Base-by-base conservation (phyloP, 352 stramenopile genomes). In the Aphanomyces invadans region DNA sequence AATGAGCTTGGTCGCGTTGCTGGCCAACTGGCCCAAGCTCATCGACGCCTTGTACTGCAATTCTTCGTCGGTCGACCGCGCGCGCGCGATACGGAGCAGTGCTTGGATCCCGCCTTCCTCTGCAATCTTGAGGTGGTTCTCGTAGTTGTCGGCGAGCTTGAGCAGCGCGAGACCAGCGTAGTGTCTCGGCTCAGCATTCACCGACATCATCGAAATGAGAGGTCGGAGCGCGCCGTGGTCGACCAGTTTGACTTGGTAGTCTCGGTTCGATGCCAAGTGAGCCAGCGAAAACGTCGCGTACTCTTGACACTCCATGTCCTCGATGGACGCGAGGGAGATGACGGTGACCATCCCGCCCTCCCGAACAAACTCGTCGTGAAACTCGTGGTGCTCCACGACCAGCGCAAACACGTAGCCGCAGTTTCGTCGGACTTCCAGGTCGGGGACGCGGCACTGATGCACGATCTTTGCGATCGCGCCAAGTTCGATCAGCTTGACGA, bases 121-220 rank as follows among this genome's bases (percentile, higher is more conserved):
- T 15, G 95, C 92, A 71, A 99, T 98, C 31, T 82, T 83, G 45
- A 98, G 62, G 71, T 99, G 96, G 75, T 98, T 98, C 71, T 98
- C 90, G 73, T 98, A 98, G 72, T 99, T 99, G 75, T 99, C 95
- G 12, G 95, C 94, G 39, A 98, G 81, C 73, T 98, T 98, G 33
- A 99, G 82, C n/a, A 99, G 77, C 46, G 96, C 96, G 12, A 98
- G 76, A 1, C 92, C 92, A 29, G 96, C 96, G 74, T 98, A 99
- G 72, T 98, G 91, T 10, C 92, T 82, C 21, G 92, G 90, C 70
- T 98, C 90, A 2, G 90, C 86, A 65, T 98, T 89, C 21, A 92
- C 88, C 32, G 86, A 88, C 81, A 99, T 97, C 86, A 99, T 98
- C 0, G 89, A 88, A 45, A 98, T 95, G 3, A 98, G 73, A n/a